Evolutionary conservation across 331 rosid genomes (phyloP).

Genomic region (Prunus yedoensis): DNA sequence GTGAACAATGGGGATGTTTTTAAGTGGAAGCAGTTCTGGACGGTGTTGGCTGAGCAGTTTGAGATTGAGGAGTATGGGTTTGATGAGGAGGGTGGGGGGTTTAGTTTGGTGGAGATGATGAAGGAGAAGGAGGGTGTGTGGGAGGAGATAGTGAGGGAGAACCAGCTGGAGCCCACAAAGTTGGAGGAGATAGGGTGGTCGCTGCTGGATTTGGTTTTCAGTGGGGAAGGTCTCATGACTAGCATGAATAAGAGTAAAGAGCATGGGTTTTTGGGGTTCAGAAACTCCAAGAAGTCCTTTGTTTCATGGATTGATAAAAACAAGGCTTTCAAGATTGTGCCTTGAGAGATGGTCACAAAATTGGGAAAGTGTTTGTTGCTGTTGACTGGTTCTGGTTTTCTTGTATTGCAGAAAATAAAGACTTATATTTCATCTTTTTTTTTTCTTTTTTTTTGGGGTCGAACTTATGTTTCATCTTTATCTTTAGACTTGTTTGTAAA

Average conservation of each 20-base stretch:
- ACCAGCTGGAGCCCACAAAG: slow-evolving; percentile 36
- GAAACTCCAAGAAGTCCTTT: slow-evolving; percentile 63
- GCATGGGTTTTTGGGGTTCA: slow-evolving; percentile 73
- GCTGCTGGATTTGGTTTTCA: slow-evolving; percentile 37
- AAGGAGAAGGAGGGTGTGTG: slow-evolving; percentile 48
- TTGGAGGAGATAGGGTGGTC: slow-evolving; percentile 50
- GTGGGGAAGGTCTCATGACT: slow-evolving; percentile 16
- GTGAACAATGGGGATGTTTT: slow-evolving; percentile 59
- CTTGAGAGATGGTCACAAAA: slow-evolving; percentile 4
- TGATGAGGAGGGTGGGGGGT: slow-evolving; percentile 36
- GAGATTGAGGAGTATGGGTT: slow-evolving; percentile 61
- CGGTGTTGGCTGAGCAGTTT: slow-evolving; percentile 65
- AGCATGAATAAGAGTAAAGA: slow-evolving; percentile 72
- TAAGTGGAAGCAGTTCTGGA: slow-evolving; percentile 72
- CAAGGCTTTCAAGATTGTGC: slow-evolving; percentile 57
- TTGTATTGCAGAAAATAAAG: too few relatives aligned
- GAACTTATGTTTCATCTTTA: too few relatives aligned
- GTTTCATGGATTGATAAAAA: slow-evolving; percentile 53
- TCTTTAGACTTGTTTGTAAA: too few relatives aligned
- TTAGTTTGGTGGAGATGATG: slow-evolving; percentile 41
- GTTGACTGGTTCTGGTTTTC: too few relatives aligned
- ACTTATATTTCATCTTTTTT: too few relatives aligned
- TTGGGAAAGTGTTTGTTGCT: too few relatives aligned
- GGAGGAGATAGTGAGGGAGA: slow-evolving; percentile 64
- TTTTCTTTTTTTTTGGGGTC: too few relatives aligned